phyloP scores from a whole-genome alignment of 2,329 filamentous ascomycete species.

The Cercospora sp. region DNA sequence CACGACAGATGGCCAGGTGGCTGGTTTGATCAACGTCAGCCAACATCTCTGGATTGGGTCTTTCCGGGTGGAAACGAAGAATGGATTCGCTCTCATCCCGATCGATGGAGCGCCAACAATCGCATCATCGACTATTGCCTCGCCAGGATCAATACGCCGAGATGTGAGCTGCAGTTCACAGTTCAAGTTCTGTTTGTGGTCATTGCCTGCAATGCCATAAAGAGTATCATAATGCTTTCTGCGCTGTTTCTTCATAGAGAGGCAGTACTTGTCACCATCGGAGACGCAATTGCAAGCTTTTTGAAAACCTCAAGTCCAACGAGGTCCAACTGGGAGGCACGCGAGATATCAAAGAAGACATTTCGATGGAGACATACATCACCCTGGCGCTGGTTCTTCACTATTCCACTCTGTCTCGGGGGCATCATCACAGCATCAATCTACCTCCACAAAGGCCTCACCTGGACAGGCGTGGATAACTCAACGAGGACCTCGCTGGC shows the following conservation, averaged over 20 bases:
- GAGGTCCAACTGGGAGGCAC: background rate
- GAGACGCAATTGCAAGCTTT: constrained; percentile 28
- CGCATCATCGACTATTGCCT: constrained; percentile 25
- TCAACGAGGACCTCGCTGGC: background rate
- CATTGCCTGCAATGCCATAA: constrained; percentile 19
- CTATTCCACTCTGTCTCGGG: constrained; percentile 9
- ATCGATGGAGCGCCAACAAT: background rate
- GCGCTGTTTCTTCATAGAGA: constrained; percentile 17
- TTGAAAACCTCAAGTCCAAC: constrained; percentile 22
- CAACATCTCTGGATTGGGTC: background rate
- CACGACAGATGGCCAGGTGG: background rate
- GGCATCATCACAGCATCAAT: background rate
- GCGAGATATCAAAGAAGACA: background rate
- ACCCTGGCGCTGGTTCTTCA: constrained; percentile 13
- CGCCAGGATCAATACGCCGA: background rate
- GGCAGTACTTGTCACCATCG: constrained; percentile 24
- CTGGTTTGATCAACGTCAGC: background rate
- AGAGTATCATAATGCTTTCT: constrained; percentile 21
- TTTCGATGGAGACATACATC: background rate
- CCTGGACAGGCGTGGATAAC: background rate
- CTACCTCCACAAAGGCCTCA: background rate
- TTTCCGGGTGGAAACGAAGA: background rate
- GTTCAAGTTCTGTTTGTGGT: constrained; percentile 19
- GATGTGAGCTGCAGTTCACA: constrained; percentile 24
- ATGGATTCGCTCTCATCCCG: background rate